Percentiles rank a stretch among this genome's conserved stretches.
phyloP scores from a whole-genome alignment of 2,329 filamentous ascomycete genomes.

The Pestalotiopsis sp. region DNA sequence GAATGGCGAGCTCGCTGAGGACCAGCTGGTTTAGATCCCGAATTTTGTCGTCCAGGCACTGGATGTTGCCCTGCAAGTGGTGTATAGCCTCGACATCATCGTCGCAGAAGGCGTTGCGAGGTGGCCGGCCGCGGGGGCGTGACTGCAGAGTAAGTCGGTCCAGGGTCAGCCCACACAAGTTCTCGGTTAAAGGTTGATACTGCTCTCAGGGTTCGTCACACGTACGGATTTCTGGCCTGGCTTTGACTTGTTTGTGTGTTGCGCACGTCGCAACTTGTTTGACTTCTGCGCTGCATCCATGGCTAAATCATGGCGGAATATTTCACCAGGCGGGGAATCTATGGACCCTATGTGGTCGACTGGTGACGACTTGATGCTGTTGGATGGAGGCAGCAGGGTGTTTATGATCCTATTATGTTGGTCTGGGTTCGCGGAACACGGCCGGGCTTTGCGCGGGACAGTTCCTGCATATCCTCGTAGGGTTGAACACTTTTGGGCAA shows the following conservation, averaged over 20 bases:
- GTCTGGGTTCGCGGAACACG: not conserved
- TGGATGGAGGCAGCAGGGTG: not conserved
- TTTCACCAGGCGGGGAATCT: not conserved
- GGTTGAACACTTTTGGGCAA: not conserved
- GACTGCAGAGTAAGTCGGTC: not conserved
- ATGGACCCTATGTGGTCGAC: not conserved
- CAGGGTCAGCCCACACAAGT: not conserved
- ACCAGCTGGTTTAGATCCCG: not conserved
- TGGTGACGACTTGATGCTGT: not conserved
- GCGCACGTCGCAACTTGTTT: not conserved
- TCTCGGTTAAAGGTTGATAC: not conserved
- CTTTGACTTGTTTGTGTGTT: not conserved
- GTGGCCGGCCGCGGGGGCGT: not conserved
- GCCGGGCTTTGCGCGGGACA: not conserved
- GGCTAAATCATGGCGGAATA: not conserved
- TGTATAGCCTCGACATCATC: not conserved
- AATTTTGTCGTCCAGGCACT: not conserved
- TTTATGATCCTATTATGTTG: not conserved
- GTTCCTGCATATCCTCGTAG: not conserved
- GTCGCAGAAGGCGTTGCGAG: not conserved
- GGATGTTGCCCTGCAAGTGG: not conserved
- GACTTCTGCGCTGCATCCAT: not conserved
- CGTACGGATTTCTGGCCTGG: not conserved
- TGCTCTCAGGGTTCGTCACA: not conserved
- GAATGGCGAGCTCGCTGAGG: not conserved